A percentile compares a stretch with the other conserved stretches of the same genome.
These are phyloP conservation scores for Lachancea kluyveri DNA, from an alignment of 805 yeast species.

Conservation along the genomic window DNA sequence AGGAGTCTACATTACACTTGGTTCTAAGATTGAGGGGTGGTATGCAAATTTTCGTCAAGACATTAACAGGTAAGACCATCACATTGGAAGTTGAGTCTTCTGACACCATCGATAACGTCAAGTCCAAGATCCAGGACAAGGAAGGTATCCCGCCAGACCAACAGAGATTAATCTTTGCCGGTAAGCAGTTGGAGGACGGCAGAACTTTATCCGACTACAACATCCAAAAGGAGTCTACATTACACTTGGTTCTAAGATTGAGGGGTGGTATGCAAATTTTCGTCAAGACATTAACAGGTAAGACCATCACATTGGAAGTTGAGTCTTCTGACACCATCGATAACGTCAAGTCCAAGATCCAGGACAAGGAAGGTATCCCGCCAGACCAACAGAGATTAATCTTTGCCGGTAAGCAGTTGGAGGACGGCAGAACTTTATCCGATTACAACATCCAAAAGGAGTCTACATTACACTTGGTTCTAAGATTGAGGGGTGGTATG, in stretches of 20 bases:
- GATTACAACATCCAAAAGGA: conserved; percentile 96
- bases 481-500: conserved; percentile 86
- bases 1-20: conserved; percentile 79
- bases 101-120: conserved; percentile 88
- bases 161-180: conserved; percentile 63
- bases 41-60: conserved; percentile 93
- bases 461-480: conserved; percentile 77
- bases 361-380: conserved; percentile 95
- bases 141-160: conserved; percentile 71
- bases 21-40: conserved; percentile 81
- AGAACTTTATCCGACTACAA: conserved; percentile 67
- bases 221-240: conserved; percentile 64
- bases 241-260: conserved; percentile 65
- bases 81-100: conserved; percentile 91
- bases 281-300: conserved; percentile 97
- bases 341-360: conserved; percentile 91
- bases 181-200: conserved; percentile 67
- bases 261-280: conserved; percentile 86
- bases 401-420: conserved; percentile 94
- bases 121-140: conserved; percentile 66
- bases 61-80: conserved; percentile 96
- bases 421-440: conserved; percentile 90
- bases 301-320: conserved; percentile 79
- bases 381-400: conserved; percentile 95
- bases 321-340: conserved; percentile 95